phyloP scores from a whole-genome alignment of 2,329 filamentous ascomycete genomes.

The Periglandula ipomoeae region DNA sequence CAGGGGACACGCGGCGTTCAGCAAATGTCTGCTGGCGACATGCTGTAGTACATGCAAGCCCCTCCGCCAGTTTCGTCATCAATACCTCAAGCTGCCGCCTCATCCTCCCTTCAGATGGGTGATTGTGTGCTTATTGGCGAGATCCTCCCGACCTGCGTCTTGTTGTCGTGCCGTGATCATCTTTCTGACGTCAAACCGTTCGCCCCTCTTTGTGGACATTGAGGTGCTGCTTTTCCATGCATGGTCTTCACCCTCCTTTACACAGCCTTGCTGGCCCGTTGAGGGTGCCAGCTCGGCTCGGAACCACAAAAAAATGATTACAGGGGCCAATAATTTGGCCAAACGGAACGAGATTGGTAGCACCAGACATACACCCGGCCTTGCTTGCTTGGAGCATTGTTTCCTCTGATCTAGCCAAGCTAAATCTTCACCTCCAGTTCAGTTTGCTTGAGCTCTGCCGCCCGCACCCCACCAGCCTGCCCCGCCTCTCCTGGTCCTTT shows the following conservation, averaged over 20 bases:
- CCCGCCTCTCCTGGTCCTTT: slow-evolving; percentile 5
- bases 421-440: background rate
- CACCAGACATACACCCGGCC: no score
- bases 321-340: background rate
- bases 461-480: slow-evolving; percentile 3
- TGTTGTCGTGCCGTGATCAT: background rate
- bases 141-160: background rate
- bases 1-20: no score
- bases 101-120: background rate
- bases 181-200: slow-evolving; percentile 5
- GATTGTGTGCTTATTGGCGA: background rate
- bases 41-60: no score
- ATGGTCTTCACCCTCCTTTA: background rate
- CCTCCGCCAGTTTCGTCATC: background rate
- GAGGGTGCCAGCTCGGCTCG: background rate
- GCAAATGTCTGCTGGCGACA: no score
- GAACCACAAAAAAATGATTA: background rate
- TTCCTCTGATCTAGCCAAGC: background rate
- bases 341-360: background rate
- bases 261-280: background rate
- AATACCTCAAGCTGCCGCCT: background rate
- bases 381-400: background rate
- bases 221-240: background rate
- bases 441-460: background rate
- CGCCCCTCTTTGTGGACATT: slow-evolving; percentile 1